These are phyloP conservation scores for Dipodascopsis uninucleata DNA, from an alignment of 805 yeast species.

Conservation along the genomic window DNA sequence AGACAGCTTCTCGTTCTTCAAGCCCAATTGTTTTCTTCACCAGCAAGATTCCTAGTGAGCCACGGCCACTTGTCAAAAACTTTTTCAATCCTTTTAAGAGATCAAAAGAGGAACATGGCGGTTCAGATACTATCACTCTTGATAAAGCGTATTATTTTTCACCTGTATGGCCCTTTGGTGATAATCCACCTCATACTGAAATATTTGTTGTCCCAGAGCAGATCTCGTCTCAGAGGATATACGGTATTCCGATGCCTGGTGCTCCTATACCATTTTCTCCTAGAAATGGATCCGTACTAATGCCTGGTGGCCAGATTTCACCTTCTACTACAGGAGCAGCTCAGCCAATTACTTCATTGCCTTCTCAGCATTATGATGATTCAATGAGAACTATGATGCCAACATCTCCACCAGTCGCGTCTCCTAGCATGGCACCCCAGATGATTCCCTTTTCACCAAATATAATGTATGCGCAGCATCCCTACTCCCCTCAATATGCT, in stretches of 20 bases:
- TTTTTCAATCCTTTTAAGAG: slow-evolving; percentile 24
- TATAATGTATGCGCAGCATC: slow-evolving; percentile 20
- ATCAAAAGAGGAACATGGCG: slow-evolving; percentile 17
- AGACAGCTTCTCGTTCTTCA: slow-evolving; percentile 10
- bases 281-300: slow-evolving; percentile 8
- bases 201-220: slow-evolving; percentile 20
- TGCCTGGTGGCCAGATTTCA: slow-evolving; percentile 15
- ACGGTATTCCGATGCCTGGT: slow-evolving; percentile 18
- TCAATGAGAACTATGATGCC: slow-evolving; percentile 14
- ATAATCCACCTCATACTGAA: slow-evolving; percentile 8
- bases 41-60: slow-evolving; percentile 6
- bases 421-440: slow-evolving; percentile 19
- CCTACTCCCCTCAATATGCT: slow-evolving; percentile 13
- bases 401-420: slow-evolving; percentile 20
- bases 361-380: slow-evolving; percentile 19
- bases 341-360: slow-evolving; percentile 9
- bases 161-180: slow-evolving; percentile 21
- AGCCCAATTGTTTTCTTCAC: slow-evolving; percentile 21
- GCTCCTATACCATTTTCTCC: slow-evolving; percentile 24
- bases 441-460: slow-evolving; percentile 18
- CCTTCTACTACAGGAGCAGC: slow-evolving; percentile 19
- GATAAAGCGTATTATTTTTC: slow-evolving; percentile 18
- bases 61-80: slow-evolving; percentile 10
- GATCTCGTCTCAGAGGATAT: slow-evolving; percentile 8
- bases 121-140: slow-evolving; percentile 10